A percentile compares a stretch with the other conserved stretches of the same genome.
Evolutionary conservation across 768 basidiomycete genomes (phyloP).

Genomic region (Lyophyllum decastes): DNA sequence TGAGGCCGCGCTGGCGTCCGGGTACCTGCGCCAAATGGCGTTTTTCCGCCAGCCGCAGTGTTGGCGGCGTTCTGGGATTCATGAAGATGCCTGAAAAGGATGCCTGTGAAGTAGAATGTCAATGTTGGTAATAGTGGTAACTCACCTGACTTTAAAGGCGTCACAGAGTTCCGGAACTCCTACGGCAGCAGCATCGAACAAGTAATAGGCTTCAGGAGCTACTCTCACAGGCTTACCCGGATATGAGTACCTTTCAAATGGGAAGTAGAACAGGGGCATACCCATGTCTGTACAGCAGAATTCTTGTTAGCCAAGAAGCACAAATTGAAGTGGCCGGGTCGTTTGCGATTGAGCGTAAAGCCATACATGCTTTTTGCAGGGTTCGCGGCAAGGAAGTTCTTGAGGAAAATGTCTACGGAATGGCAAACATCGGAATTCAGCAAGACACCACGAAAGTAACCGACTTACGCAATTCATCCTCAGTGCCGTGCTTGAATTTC

Average conservation of each 20-base stretch:
- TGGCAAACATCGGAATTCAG: conserved; percentile 2
- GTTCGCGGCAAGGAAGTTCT: conserved; percentile 90
- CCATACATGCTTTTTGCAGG: conserved; percentile 95
- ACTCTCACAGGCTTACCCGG: conserved; percentile 75
- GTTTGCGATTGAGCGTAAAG: conserved; percentile 86
- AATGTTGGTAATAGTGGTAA: conserved; percentile 19
- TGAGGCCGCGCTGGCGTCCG: conserved; percentile 73
- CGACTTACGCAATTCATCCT: conserved; percentile 87
- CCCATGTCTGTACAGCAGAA: conserved; percentile 90
- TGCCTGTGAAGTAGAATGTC: conserved; percentile 7
- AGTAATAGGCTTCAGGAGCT: conserved; percentile 84
- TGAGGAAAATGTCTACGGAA: conserved; percentile 74
- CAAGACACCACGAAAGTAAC: not conserved
- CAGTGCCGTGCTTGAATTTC: conserved; percentile 86
- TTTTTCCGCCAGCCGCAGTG: conserved; percentile 65
- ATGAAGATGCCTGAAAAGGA: conserved; percentile 61
- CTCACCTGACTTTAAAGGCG: conserved; percentile 88
- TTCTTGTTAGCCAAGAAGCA: conserved; percentile 94
- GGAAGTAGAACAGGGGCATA: conserved; percentile 36
- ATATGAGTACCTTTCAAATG: conserved; percentile 1
- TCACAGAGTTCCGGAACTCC: conserved; percentile 94
- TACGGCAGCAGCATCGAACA: conserved; percentile 87
- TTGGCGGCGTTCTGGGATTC: conserved; percentile 66
- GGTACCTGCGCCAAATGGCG: conserved; percentile 74
- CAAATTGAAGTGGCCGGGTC: conserved; percentile 91